Percentiles rank a stretch among this genome's conserved stretches.
Evolutionary conservation across 2,329 filamentous ascomycete genomes (phyloP).

Genomic region (Monosporascus cannonballus): DNA sequence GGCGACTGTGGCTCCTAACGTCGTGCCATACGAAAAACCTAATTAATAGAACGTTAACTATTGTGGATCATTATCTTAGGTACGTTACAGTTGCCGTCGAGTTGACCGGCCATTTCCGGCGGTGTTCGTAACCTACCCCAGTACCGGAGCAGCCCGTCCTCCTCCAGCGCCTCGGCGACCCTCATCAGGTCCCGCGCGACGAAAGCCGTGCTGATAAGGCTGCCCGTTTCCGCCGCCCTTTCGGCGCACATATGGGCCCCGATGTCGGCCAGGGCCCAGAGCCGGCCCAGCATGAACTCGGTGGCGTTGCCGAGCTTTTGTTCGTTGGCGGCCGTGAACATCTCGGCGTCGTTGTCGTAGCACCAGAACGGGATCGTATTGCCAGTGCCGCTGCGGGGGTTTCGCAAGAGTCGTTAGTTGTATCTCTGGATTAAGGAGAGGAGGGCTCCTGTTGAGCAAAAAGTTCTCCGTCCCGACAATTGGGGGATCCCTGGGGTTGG

Average conservation of each 20-base stretch:
- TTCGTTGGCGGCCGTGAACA: conserved; percentile 1
- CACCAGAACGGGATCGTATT: conserved; percentile 15
- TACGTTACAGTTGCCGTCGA: too few species aligned
- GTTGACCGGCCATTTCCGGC: too few species aligned
- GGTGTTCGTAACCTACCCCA: conserved; percentile 24
- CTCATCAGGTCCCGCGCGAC: conserved; percentile 37
- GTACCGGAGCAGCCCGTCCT: conserved; percentile 34
- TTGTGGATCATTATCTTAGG: too few species aligned
- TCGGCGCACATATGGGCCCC: conserved; percentile 18
- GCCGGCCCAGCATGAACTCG: conserved; percentile 8
- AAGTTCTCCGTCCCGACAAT: neutral
- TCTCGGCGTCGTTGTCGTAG: conserved; percentile 4
- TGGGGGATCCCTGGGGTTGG: neutral
- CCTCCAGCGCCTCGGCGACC: conserved; percentile 36
- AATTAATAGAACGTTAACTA: neutral
- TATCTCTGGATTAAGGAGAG: neutral
- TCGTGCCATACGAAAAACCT: conserved; percentile 33
- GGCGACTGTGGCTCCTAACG: conserved; percentile 30
- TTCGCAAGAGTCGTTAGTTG: neutral
- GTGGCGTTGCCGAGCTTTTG: conserved; percentile 9
- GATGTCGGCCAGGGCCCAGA: conserved; percentile 13
- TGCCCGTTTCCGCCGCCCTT: conserved; percentile 15
- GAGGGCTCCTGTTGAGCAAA: too few species aligned
- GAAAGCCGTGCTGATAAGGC: conserved; percentile 36
- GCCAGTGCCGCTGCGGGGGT: conserved; percentile 4